These are phyloP conservation scores for Eutypa lata DNA, from an alignment of 2,329 filamentous ascomycete genomes.

Conservation along the genomic window DNA sequence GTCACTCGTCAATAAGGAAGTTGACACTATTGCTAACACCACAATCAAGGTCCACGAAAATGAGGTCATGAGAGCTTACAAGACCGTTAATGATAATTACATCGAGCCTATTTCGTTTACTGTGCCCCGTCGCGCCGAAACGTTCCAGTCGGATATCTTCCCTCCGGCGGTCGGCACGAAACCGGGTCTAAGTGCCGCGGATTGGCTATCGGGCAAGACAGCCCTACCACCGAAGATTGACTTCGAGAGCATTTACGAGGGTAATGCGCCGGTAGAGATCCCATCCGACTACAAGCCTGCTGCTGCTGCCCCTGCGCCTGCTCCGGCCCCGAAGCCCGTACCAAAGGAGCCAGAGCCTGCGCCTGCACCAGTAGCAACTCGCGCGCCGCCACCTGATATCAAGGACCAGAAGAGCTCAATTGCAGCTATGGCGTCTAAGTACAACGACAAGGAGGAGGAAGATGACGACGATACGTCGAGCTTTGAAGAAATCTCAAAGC, in stretches of 20 bases:
- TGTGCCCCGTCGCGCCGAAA: constrained; percentile 87
- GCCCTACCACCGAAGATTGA: constrained; percentile 88
- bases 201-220: constrained; percentile 86
- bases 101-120: constrained; percentile 98
- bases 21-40: constrained; percentile 13
- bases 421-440: constrained; percentile 79
- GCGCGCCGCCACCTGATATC: constrained; percentile 62
- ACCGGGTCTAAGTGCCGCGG: constrained; percentile 72
- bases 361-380: constrained; percentile 46
- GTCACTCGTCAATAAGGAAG: constrained; percentile 21
- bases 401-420: constrained; percentile 87
- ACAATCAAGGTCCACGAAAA: constrained; percentile 78
- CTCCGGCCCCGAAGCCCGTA: constrained; percentile 42
- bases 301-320: constrained; percentile 40
- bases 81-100: constrained; percentile 91
- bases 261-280: constrained; percentile 75
- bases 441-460: constrained; percentile 68
- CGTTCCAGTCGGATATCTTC: constrained; percentile 96
- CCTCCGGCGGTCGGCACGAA: constrained; percentile 79
- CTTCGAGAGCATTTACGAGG: constrained; percentile 87
- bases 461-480: constrained; percentile 68
- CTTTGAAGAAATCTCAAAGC: constrained; percentile 83
- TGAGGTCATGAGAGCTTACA: constrained; percentile 92
- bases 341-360: constrained; percentile 50
- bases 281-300: constrained; percentile 64